Evolutionary conservation across 2,329 filamentous ascomycete species (phyloP).

Genomic region (Talaromyces marneffei): DNA sequence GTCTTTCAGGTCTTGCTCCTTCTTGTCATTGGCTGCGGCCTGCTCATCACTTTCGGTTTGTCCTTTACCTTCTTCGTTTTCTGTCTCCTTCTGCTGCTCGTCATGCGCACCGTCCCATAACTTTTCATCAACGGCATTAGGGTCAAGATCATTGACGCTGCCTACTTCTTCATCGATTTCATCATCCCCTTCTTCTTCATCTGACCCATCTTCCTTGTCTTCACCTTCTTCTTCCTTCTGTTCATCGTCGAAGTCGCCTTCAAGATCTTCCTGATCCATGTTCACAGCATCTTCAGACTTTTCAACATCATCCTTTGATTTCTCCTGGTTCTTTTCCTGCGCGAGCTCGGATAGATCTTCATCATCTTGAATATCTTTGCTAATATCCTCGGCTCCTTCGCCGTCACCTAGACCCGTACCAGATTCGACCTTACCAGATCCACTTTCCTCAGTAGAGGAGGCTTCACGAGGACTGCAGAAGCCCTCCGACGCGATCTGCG

Average conservation of each 20-base stretch:
- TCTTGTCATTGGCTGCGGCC: conserved; percentile 52
- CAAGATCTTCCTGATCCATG: conserved; percentile 77
- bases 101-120: conserved; percentile 88
- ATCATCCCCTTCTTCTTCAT: conserved; percentile 56
- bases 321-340: conserved; percentile 67
- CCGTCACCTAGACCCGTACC: conserved; percentile 94
- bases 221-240: conserved; percentile 42
- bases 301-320: conserved; percentile 43
- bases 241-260: conserved; percentile 70
- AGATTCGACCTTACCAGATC: conserved; percentile 74
- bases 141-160: conserved; percentile 84
- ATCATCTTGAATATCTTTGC: conserved; percentile 89
- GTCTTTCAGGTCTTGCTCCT: conserved; percentile 50
- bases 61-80: conserved; percentile 63
- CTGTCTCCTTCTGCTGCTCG: conserved; percentile 61
- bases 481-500: conserved; percentile 71
- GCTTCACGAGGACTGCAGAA: conserved; percentile 89
- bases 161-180: conserved; percentile 85
- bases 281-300: conserved; percentile 44
- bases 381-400: conserved; percentile 93
- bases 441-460: conserved; percentile 57
- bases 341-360: conserved; percentile 90
- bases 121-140: conserved; percentile 90
- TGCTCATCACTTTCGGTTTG: conserved; percentile 54
- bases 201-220: conserved; percentile 58